Percentiles rank a stretch among this genome's conserved stretches.
Conservation (phyloP, 2,329 filamentous ascomycete genomes). For the Reticulascus tulasneorum region DNA sequence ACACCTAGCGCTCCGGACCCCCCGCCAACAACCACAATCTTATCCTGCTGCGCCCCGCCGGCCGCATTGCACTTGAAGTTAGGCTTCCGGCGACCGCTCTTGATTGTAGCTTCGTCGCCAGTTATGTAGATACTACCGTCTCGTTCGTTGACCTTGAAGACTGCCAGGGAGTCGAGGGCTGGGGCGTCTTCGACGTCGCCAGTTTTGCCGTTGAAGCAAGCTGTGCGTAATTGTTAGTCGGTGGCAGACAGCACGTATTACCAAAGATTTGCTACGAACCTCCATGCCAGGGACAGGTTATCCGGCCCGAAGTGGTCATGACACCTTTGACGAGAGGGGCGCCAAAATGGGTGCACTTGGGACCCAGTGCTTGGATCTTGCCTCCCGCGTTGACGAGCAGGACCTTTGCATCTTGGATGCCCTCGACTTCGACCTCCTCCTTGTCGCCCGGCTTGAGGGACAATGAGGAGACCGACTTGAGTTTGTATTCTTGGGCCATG, state of each 20-base stretch:
- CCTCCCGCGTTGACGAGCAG: conserved; percentile 76
- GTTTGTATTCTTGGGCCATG: conserved; percentile 60
- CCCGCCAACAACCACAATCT: conserved; percentile 82
- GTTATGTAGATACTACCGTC: conserved; percentile 81
- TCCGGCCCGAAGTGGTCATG: conserved; percentile 71
- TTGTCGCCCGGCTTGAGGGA: conserved; percentile 77
- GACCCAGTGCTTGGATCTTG: conserved; percentile 72
- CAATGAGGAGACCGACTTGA: conserved; percentile 74
- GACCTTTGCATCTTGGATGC: conserved; percentile 80
- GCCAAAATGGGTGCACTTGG: conserved; percentile 89
- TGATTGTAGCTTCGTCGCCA: conserved; percentile 74
- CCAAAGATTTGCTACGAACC: conserved; percentile 47
- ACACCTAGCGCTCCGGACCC: conserved; percentile 81
- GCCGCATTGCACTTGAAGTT: conserved; percentile 65
- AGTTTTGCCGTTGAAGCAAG: conserved; percentile 85
- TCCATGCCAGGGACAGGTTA: conserved; percentile 97
- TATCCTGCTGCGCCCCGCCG: conserved; percentile 46
- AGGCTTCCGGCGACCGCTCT: conserved; percentile 67
- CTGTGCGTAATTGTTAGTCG: conserved; percentile 38
- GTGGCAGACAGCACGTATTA: not conserved
- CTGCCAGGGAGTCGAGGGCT: conserved; percentile 78
- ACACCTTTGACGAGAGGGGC: conserved; percentile 86
- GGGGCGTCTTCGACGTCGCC: conserved; percentile 96
- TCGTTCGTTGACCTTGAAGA: conserved; percentile 77
- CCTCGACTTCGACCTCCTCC: conserved; percentile 85